Base-by-base conservation (phyloP, 495 filamentous ascomycete species). In the Friedmanniomyces simplex region DNA sequence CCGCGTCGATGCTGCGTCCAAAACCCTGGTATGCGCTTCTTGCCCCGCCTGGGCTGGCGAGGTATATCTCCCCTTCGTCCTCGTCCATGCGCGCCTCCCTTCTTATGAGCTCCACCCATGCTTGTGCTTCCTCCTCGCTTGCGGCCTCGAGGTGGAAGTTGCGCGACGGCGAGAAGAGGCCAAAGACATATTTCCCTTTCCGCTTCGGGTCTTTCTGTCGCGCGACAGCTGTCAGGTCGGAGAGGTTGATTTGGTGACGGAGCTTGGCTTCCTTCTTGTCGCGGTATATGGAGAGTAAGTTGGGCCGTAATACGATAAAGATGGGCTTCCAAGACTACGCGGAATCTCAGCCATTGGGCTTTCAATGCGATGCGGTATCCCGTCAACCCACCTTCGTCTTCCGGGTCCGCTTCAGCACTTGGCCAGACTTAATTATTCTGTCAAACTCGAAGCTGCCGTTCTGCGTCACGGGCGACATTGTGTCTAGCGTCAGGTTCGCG, bases 381-480 rank as follows among this genome's bases (percentile, higher is more conserved):
- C 18, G 13, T 50, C 22, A 30, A 62, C 72, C 55, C 71, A 94
- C 93, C 82, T 95, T 96, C 51, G 91, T 96, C 73, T 93, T 95
- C 52, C 88, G 84, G 13, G 89, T 91, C 34, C 91, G 82, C 69
- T 94, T 95, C 62, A 82, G 77, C 39, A 95, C 84, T 64, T 82
- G 85, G 21, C 91, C 91, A 49, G 83, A 82, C 72, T 95, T 96
- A 64, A 97, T 72, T 41, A 96, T 88, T 16, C 89, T 83, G 68
- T 98, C 93, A 66, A 94, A 93, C 63, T 89, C 89, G 69, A 95
- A 98, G 67, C 87, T 89, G 36, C 93, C 93, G 67, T 96, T 90
- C 70, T 96, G 87, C 64, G 95, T 93, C 57, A 97, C 88, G 7
- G 89, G 88, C 16, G 82, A 86, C 64, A 83, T 82, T 11, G 79